These are phyloP conservation scores for Ogataea trehalophila DNA, from an alignment of 805 yeast species.

Conservation along the genomic window DNA sequence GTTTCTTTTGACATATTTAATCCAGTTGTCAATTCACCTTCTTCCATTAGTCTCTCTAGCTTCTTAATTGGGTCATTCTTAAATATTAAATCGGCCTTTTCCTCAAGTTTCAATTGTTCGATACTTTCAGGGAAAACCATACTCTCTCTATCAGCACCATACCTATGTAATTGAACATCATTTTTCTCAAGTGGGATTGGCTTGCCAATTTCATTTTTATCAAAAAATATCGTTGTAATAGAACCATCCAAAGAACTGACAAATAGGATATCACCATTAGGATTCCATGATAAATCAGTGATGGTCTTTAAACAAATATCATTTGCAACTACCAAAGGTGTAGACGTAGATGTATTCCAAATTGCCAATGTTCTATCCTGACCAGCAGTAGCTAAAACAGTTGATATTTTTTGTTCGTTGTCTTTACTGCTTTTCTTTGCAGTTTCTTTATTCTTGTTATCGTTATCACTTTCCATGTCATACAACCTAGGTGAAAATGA, in stretches of 20 bases:
- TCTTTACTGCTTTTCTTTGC: conserved; percentile 13
- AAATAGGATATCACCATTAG: conserved; percentile 70
- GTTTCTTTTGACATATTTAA: background rate
- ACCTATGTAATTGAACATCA: conserved; percentile 66
- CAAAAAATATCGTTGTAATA: conserved; percentile 64
- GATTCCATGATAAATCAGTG: conserved; percentile 87
- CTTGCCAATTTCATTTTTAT: conserved; percentile 54
- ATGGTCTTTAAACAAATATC: conserved; percentile 74
- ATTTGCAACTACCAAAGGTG: conserved; percentile 76
- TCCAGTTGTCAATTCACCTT: conserved; percentile 10
- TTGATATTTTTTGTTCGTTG: conserved; percentile 34
- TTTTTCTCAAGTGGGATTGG: conserved; percentile 60
- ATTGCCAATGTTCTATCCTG: conserved; percentile 85
- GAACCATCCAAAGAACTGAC: conserved; percentile 83
- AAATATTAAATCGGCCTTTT: conserved; percentile 37
- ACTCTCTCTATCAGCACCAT: conserved; percentile 84
- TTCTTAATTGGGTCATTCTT: conserved; percentile 20
- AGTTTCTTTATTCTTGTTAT: background rate
- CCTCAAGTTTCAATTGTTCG: conserved; percentile 72
- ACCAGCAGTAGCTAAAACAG: conserved; percentile 92
- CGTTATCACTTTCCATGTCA: conserved; percentile 22
- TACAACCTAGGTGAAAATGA: conserved; percentile 68
- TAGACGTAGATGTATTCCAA: conserved; percentile 75
- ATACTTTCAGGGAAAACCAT: conserved; percentile 83
- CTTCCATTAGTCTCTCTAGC: conserved; percentile 39